Evolutionary conservation across 1,284 basidiomycete species (phyloP), one percentile per base, ranked within the genome.

Genomic region (Pascua sp.): DNA sequence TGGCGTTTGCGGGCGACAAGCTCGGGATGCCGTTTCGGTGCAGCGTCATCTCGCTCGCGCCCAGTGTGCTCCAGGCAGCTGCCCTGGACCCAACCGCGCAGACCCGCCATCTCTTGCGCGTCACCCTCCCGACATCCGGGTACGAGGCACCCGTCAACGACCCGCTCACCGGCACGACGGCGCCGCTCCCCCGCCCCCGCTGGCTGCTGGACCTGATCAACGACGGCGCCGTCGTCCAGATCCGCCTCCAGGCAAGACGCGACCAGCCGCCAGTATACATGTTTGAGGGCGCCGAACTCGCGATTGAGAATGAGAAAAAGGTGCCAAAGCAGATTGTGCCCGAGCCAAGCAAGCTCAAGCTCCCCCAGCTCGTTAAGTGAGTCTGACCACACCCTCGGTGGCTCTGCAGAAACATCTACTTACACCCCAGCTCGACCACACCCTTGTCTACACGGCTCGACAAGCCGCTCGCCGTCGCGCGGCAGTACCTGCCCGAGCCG

Each of bases 81-180:
- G 75, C 73, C 0, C 67, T 78, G 4, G 75, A 77, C 39, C 72
- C 74, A 1, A 55, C 65, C 4, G 63, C 71, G 5, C 66, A 69
- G 13, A 82, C 85, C 17, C 82, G 89, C 41, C 89, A 93, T 70
- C 73, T 94, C 16, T 64, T 94, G 11, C 81, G 88, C 44, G 70
- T 94, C 53, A 85, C 82, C 42, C 76, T 94, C n/a, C 91, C 91
- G 3, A 91, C 90, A 0, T 85, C 87, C 11, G 87, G 86, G 59
- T 90, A 86, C 69, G 85, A 87, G 68, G 80, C 85, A 38, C 85
- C 85, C 0, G 83, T 92, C 16, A 79, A 84, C 56, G 89, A 93
- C 77, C 91, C 91, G 9, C 77, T 93, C 62, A 91, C 87, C 2
- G 88, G 86, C 15, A 85, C 89, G 71, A 63, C 61, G 80, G 82